Evolutionary conservation across 2,329 filamentous ascomycete species (phyloP), one percentile per base, ranked within the genome.

Genomic region (Alternaria sp.): DNA sequence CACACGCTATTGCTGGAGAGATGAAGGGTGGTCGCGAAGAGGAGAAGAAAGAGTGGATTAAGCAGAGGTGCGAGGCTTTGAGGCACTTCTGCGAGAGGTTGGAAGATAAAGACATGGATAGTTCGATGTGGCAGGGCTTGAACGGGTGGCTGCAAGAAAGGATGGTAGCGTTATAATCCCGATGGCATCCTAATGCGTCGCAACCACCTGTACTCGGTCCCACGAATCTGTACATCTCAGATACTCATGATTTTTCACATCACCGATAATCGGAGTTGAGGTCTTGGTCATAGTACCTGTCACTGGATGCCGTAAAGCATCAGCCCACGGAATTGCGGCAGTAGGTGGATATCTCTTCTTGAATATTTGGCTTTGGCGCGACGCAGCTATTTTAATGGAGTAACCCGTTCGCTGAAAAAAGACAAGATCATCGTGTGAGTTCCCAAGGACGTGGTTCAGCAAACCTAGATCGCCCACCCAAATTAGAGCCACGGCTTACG

Each of bases 11-110:
- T 30, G 55, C 45, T 72, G 78, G 3, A 3, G 66, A 73, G 55
- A 55, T 67, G 50, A 41, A 55, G 26, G 56, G 46, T 70, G 77
- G 61, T 73, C 74, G 18, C 43, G 79, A 55, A 3, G 47, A 68
- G 5, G 66, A 65, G 11, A 63, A 54, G 28, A 45, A 37, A 18
- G 25, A 41, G 2, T 77, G 70, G 65, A 56, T 78, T 2, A 68
- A 67, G 10, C 75, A 83, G 59, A 79, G 83, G 43, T 84, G 84
- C 70, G 57, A 67, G 33, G 79, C 76, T 0, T 54, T 88, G 58
- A 66, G 72, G 2, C 51, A 51, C 1, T 85, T 85, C 55, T 88
- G 86, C 67, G 70, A 76, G 14, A 64, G 61, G 3, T 81, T 83
- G 78, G 71, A 69, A 20, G 67, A 77, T 3, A 78, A 82, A 8